phyloP scores from a whole-genome alignment of 768 basidiomycete genomes.

The Hemileccinum impolitum region DNA sequence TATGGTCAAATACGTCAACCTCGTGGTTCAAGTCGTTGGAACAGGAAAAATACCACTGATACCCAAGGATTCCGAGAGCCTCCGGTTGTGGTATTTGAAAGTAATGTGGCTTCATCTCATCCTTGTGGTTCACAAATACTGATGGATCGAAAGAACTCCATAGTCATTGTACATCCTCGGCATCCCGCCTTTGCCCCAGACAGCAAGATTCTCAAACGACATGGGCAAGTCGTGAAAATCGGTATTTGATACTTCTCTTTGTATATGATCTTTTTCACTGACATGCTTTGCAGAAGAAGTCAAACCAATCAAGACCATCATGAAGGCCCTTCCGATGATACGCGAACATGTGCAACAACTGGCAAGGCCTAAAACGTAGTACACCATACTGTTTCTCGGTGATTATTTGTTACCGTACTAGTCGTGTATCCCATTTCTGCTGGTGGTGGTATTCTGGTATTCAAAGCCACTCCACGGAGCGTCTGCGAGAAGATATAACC shows the following conservation, averaged over 20 bases:
- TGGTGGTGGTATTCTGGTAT: neutral
- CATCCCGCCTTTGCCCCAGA: constrained; percentile 49
- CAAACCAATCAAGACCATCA: constrained; percentile 74
- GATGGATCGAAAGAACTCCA: constrained; percentile 55
- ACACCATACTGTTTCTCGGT: neutral
- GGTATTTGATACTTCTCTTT: constrained; percentile 41
- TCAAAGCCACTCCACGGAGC: constrained; percentile 50
- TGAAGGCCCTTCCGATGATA: constrained; percentile 61
- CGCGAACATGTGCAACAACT: constrained; percentile 48
- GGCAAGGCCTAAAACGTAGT: constrained; percentile 11
- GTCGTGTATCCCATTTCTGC: constrained; percentile 8
- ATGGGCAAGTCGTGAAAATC: constrained; percentile 61
- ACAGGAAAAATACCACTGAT: constrained; percentile 50
- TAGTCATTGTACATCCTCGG: constrained; percentile 62
- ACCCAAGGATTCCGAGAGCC: constrained; percentile 53
- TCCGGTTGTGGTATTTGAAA: constrained; percentile 70
- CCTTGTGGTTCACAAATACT: neutral
- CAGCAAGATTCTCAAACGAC: constrained; percentile 48
- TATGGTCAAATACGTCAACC: constrained; percentile 62
- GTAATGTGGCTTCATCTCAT: constrained; percentile 35
- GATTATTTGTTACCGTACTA: too few species aligned
- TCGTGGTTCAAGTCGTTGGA: constrained; percentile 78
- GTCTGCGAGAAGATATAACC: constrained; percentile 47
- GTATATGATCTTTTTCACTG: neutral
- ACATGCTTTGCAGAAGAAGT: constrained; percentile 48